These are phyloP conservation scores for Eremothecium coryli DNA, from an alignment of 1,139 yeast species.

Conservation along the genomic window DNA sequence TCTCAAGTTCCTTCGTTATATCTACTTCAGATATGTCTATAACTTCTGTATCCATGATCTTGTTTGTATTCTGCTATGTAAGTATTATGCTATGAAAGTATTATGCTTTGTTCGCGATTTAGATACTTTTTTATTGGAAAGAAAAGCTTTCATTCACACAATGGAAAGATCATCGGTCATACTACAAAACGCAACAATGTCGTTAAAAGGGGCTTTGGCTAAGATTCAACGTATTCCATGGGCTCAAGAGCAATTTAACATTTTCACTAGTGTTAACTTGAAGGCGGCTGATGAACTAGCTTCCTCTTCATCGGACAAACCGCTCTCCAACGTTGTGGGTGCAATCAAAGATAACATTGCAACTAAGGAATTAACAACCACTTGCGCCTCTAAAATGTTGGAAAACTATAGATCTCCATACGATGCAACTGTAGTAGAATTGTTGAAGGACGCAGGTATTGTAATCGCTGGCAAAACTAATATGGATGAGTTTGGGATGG, in stretches of 20 bases:
- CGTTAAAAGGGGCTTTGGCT: slow-evolving; percentile 9
- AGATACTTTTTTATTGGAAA: no score
- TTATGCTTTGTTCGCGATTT: no score
- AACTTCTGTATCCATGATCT: slow-evolving; percentile 5
- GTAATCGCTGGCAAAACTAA: slow-evolving; percentile 71
- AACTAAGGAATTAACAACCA: slow-evolving; percentile 54
- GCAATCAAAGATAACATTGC: slow-evolving; percentile 75
- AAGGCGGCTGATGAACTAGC: slow-evolving; percentile 11
- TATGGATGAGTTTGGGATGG: slow-evolving; percentile 98
- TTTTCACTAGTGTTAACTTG: slow-evolving; percentile 33
- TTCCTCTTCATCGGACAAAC: slow-evolving; percentile 4
- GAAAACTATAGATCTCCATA: slow-evolving; percentile 60
- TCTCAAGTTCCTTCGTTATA: not conserved
- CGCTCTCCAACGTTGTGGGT: slow-evolving; percentile 20
- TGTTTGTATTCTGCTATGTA: no score
- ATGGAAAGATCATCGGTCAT: no score
- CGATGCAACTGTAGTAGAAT: slow-evolving; percentile 61
- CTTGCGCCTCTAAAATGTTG: slow-evolving; percentile 65
- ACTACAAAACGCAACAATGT: slow-evolving; percentile 4
- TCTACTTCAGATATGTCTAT: slow-evolving; percentile 3
- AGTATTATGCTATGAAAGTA: no score
- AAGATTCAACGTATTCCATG: slow-evolving; percentile 12
- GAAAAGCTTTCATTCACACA: no score
- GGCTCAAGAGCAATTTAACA: slow-evolving; percentile 28
- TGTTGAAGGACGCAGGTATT: slow-evolving; percentile 44